These are phyloP conservation scores for Agastache rugosa DNA, from an alignment of 257 asterid species.

Conservation along the genomic window DNA sequence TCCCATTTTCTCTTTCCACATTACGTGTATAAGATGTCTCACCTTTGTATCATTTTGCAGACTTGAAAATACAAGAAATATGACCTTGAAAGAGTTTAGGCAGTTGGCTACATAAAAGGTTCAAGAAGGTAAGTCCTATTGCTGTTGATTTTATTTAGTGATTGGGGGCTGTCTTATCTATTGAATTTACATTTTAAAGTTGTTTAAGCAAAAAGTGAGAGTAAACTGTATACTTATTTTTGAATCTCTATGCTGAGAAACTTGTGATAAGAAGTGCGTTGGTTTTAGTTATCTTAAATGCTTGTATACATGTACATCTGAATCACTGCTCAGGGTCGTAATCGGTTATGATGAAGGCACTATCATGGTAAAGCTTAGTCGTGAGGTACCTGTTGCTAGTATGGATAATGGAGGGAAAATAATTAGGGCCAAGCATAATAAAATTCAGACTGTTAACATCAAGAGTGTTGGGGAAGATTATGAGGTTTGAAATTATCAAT, in stretches of 20 bases:
- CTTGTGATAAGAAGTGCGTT: too few relatives aligned
- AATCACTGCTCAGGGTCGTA: conserved; percentile 69
- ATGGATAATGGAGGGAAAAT: conserved; percentile 98
- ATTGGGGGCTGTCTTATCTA: background rate
- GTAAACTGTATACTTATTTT: conserved; percentile 23
- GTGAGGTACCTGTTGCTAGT: conserved; percentile 96
- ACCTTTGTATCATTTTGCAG: conserved; percentile 56
- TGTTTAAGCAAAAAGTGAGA: conserved; percentile 27
- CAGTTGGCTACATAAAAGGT: conserved; percentile 89
- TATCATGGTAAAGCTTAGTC: conserved; percentile 95
- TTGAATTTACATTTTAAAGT: conserved; percentile 1
- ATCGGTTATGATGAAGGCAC: conserved; percentile 99
- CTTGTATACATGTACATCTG: conserved; percentile 17
- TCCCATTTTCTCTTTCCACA: background rate
- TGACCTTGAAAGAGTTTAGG: conserved; percentile 99
- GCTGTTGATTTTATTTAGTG: too few relatives aligned
- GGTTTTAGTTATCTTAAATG: conserved; percentile 27
- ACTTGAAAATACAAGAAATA: conserved; percentile 95
- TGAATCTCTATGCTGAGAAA: conserved; percentile 14
- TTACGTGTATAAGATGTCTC: conserved; percentile 27
- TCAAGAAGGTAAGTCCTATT: conserved; percentile 88
- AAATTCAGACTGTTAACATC: conserved; percentile 94
- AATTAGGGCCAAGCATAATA: too few relatives aligned
- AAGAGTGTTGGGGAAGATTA: conserved; percentile 93
- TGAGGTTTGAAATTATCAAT: conserved; percentile 55